phyloP scores from a whole-genome alignment of 2,329 filamentous ascomycete genomes.

The Fusarium sambucinum region DNA sequence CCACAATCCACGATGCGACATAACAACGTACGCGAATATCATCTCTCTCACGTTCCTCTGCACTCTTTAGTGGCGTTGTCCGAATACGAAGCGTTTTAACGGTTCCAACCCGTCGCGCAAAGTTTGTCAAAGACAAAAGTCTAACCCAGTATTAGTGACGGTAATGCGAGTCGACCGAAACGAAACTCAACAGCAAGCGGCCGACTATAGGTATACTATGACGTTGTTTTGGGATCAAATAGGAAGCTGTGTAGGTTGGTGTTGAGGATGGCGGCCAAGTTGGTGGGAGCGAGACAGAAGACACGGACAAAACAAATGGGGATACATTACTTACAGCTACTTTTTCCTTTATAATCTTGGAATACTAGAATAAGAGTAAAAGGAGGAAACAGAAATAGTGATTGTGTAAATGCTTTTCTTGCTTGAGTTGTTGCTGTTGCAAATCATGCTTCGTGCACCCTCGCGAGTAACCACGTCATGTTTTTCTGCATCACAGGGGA shows the following conservation, averaged over 20 bases:
- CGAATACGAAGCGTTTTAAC: not conserved
- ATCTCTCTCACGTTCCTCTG: fast-evolving
- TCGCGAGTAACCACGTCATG: constrained; percentile 35
- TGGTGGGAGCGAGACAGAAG: not conserved
- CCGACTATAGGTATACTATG: fast-evolving
- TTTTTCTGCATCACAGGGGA: constrained; percentile 8
- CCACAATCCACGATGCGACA: not conserved
- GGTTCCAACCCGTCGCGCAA: not conserved
- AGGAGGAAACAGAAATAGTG: not conserved
- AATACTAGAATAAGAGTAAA: not conserved
- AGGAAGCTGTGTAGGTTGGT: not conserved
- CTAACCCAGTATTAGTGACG: not conserved
- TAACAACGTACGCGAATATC: fast-evolving
- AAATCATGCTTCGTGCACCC: constrained; percentile 27
- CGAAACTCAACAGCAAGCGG: not conserved
- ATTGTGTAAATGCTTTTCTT: not conserved
- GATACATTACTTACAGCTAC: not conserved
- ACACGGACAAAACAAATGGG: constrained; percentile 1
- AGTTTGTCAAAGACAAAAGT: not conserved
- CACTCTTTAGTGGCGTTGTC: fast-evolving
- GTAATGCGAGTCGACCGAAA: not conserved
- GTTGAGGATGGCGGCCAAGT: not conserved
- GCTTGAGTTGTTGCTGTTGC: constrained; percentile 18
- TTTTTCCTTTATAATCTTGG: not conserved
- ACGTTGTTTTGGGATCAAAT: not conserved